Evolutionary conservation across 225 moss, liverwort and hornwort genomes (phyloP).

Genomic region (Takakia lepidozioides): DNA sequence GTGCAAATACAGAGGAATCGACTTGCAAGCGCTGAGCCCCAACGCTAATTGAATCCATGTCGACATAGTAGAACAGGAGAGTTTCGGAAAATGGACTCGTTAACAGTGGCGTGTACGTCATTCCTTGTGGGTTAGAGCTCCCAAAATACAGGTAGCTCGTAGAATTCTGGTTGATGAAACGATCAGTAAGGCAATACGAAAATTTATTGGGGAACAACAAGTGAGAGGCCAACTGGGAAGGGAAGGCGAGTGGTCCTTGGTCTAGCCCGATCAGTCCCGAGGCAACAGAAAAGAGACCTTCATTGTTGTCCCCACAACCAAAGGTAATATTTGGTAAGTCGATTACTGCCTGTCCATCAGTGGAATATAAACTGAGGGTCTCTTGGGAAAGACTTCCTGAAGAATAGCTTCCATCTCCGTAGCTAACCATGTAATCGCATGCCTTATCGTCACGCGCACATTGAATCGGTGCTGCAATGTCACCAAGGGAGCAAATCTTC

Average conservation of each 20-base stretch:
- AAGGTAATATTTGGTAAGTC: conserved; percentile 25
- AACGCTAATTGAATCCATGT: conserved; percentile 17
- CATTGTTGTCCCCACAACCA: conserved; percentile 32
- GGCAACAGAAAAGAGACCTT: conserved; percentile 23
- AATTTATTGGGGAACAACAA: conserved; percentile 17
- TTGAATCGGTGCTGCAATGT: too few relatives aligned
- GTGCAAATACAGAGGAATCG: conserved; percentile 8
- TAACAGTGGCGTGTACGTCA: conserved; percentile 29
- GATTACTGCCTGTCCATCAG: conserved; percentile 12
- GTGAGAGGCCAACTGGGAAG: conserved; percentile 19
- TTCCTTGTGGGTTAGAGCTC: conserved; percentile 14
- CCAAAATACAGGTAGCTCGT: conserved; percentile 34
- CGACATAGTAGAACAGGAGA: conserved; percentile 41
- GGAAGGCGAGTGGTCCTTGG: conserved; percentile 26
- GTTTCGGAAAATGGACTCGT: conserved; percentile 12
- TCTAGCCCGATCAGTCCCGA: conserved; percentile 35
- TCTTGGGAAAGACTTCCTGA: conserved; percentile 25
- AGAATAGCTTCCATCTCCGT: conserved; percentile 22
- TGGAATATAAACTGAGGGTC: conserved; percentile 17
- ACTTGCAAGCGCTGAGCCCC: conserved; percentile 18
- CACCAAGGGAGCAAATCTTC: too few relatives aligned
- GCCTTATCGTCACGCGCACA: too few relatives aligned
- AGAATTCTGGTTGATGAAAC: conserved; percentile 13
- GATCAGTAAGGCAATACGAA: conserved; percentile 30
- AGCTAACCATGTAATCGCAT: conserved; percentile 21